Conservation (phyloP, 1,139 yeast genomes). For the Geotrichum phurueaensis region DNA sequence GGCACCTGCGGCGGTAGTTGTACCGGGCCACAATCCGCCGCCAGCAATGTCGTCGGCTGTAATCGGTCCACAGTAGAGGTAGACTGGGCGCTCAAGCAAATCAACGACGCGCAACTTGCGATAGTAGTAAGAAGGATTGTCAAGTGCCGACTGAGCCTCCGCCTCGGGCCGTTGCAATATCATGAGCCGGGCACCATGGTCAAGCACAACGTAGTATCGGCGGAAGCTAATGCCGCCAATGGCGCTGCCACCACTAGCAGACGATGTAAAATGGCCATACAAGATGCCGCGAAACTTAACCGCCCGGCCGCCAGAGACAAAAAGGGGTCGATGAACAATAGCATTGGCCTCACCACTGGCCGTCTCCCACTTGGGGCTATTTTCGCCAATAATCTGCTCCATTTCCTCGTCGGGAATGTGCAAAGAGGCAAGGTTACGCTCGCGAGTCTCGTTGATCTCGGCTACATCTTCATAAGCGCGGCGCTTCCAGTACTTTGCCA, state of each 20-base stretch:
- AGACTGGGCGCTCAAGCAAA: background rate
- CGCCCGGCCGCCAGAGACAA: constrained; percentile 24
- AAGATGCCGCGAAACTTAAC: background rate
- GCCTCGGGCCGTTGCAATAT: background rate
- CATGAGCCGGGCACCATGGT: background rate
- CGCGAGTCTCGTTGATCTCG: constrained; percentile 38
- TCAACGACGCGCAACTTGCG: background rate
- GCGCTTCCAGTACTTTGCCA: constrained; percentile 56
- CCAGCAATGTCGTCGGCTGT: background rate
- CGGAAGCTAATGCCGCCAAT: background rate
- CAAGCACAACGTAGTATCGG: background rate
- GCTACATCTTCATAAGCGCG: constrained; percentile 42
- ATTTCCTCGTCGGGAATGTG: constrained; percentile 45
- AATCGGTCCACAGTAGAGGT: background rate
- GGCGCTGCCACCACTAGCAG: background rate
- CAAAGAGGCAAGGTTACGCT: constrained; percentile 44
- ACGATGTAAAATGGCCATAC: background rate
- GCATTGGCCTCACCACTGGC: constrained; percentile 21
- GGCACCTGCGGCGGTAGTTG: background rate
- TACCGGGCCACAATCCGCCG: background rate
- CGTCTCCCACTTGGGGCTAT: constrained; percentile 50
- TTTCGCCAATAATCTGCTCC: constrained; percentile 19
- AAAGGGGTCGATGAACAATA: constrained; percentile 45
- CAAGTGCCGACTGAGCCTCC: background rate
- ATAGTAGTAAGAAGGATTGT: background rate